Evolutionary conservation across 108 stramenopile species (phyloP), one percentile per base, ranked within the genome.

Genomic region (Cylindrotheca closterium): DNA sequence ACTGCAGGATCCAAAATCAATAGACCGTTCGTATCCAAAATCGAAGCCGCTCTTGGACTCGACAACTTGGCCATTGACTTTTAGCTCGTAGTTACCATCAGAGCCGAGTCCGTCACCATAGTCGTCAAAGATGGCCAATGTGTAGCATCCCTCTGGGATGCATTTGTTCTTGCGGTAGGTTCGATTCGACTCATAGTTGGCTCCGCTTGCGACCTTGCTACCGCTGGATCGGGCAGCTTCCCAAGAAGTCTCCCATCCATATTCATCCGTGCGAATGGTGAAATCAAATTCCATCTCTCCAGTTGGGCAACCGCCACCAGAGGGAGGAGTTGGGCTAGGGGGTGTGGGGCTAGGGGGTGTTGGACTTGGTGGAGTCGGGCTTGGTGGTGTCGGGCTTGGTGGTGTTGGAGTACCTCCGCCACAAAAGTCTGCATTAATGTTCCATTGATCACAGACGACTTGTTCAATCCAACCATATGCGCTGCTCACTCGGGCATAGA

Each of bases 401-500:
- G 10, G 10, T 7, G 10, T 15, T 7, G 10, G 10, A 15, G 10
- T 15, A 10, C 37, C 37, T 10, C 15, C 15, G 37, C 37, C 37
- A 29, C 51, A 51, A n/a, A 51, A 21, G 4, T 4, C 5, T 5
- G 18, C 51, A 51, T n/a, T 28, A 30, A 18, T 45, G 17, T 1
- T 34, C 58, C 58, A 60, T 4, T 37, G 21, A 22, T 32, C 15
- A 47, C 85, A 86, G 27, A 81, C 78, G 21, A 62, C 65, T 4
- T 48, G 27, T 18, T 46, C 22, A 19, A 86, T 81, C 85, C 85
- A 86, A 50, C 67, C 58, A 29, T 73, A 77, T 0, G 42, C 71
- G 2, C 7, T n/a, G 21, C 70, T 64, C 10, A 82, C 61, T 2
- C 80, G 57, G 10, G 85, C 58, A 59, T 86, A 86, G 1, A 86